Conservation (phyloP, 2,329 filamentous ascomycete genomes). For the Metarhizium humberi region DNA sequence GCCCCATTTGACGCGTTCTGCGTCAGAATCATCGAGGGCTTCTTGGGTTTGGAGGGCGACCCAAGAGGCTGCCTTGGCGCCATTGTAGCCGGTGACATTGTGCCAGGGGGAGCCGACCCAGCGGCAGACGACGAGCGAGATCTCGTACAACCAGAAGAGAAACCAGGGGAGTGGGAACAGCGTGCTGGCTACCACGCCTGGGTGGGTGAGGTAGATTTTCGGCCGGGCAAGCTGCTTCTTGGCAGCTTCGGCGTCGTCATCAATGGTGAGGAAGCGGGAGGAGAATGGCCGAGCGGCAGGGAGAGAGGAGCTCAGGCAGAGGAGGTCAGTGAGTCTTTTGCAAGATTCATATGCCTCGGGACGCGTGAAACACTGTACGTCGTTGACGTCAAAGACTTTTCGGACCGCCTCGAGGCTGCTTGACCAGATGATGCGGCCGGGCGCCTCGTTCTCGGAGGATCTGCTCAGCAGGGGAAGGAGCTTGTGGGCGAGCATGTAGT, state of each 20-base stretch:
- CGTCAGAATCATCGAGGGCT: slow-evolving; percentile 46
- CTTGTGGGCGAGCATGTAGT: slow-evolving; percentile 80
- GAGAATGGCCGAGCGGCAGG: slow-evolving; percentile 52
- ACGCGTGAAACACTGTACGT: slow-evolving; percentile 65
- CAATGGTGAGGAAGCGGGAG: slow-evolving; percentile 41
- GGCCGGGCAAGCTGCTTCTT: slow-evolving; percentile 29
- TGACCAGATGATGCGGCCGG: slow-evolving; percentile 75
- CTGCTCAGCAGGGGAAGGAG: slow-evolving; percentile 64
- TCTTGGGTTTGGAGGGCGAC: slow-evolving; percentile 60
- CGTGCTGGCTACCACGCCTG: slow-evolving; percentile 74
- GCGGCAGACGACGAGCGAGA: slow-evolving; percentile 62
- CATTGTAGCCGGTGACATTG: slow-evolving; percentile 63
- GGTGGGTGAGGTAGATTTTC: slow-evolving; percentile 70
- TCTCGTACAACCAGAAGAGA: slow-evolving; percentile 59
- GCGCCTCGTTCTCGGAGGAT: slow-evolving; percentile 25
- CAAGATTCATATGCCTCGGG: slow-evolving; percentile 69
- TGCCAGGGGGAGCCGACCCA: slow-evolving; percentile 87
- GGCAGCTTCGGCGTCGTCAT: slow-evolving; percentile 11
- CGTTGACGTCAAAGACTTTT: slow-evolving; percentile 49
- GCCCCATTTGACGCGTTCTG: slow-evolving; percentile 70
- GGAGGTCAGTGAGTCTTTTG: slow-evolving; percentile 78
- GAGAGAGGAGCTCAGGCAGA: slow-evolving; percentile 64
- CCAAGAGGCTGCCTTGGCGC: slow-evolving; percentile 70
- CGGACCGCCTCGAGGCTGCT: slow-evolving; percentile 64
- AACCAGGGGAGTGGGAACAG: slow-evolving; percentile 68